Conservation (phyloP, 2,329 filamentous ascomycete species). For the Fusarium sp. region DNA sequence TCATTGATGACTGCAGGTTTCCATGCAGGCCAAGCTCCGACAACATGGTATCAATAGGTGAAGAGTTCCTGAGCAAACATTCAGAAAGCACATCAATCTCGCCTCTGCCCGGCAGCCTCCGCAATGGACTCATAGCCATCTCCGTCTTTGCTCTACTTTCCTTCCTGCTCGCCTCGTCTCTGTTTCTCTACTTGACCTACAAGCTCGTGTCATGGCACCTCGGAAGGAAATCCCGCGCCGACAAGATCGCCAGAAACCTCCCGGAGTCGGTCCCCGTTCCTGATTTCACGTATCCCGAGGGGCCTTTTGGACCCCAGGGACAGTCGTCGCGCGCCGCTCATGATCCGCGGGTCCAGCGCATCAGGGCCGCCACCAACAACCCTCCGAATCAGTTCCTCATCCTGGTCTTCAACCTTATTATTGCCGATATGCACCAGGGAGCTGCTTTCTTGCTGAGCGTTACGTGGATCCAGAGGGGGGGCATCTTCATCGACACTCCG, state of each 20-base stretch:
- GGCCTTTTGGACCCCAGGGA: constrained; percentile 18
- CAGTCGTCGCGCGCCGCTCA: constrained; percentile 25
- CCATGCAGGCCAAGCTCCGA: constrained; percentile 5
- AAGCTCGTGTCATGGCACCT: constrained; percentile 49
- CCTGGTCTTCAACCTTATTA: constrained; percentile 78
- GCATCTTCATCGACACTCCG: constrained; percentile 66
- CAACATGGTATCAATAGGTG: constrained; percentile 24
- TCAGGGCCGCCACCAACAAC: constrained; percentile 17
- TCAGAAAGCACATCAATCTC: constrained; percentile 36
- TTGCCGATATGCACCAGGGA: constrained; percentile 77
- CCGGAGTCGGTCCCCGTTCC: constrained; percentile 34
- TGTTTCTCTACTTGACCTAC: constrained; percentile 50
- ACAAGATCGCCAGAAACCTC: constrained; percentile 30
- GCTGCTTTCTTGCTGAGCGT: constrained; percentile 75
- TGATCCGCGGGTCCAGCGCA: constrained; percentile 14
- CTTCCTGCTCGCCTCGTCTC: constrained; percentile 45
- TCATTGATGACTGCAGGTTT: not conserved
- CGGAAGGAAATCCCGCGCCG: constrained; percentile 21
- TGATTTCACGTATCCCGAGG: constrained; percentile 51
- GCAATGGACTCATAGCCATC: constrained; percentile 48
- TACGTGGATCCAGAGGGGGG: constrained; percentile 68
- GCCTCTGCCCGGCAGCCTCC: constrained; percentile 43
- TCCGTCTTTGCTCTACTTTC: constrained; percentile 50
- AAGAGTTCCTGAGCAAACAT: constrained; percentile 30
- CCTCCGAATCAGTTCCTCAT: constrained; percentile 76